phyloP scores from a whole-genome alignment of 306 rosid species.

The Vigna radiata region DNA sequence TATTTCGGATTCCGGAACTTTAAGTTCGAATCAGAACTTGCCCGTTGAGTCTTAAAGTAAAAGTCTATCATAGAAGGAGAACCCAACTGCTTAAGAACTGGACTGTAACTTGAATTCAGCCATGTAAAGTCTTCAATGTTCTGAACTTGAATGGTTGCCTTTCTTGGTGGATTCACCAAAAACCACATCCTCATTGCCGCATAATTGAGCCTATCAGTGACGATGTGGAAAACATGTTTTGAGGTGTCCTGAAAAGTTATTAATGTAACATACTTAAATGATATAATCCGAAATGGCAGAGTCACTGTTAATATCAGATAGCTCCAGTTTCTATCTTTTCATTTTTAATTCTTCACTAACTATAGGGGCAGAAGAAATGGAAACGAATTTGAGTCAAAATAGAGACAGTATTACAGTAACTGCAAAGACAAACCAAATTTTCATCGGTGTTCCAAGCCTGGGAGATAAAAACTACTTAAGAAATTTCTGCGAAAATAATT shows the following conservation, averaged over 20 bases:
- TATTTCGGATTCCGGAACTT: constrained; percentile 95
- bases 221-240: constrained; percentile 88
- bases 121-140: constrained; percentile 91
- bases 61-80: constrained; percentile 88
- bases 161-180: constrained; percentile 78
- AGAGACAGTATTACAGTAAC: background rate
- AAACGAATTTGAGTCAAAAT: constrained; percentile 18
- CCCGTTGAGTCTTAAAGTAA: constrained; percentile 84
- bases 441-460: constrained; percentile 25
- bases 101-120: constrained; percentile 95
- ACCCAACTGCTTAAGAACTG: constrained; percentile 88
- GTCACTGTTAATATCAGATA: constrained; percentile 1
- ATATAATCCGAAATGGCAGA: constrained; percentile 39
- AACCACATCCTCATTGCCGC: constrained; percentile 99
- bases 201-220: constrained; percentile 92
- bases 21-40: constrained; percentile 76
- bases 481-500: background rate
- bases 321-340: background rate
- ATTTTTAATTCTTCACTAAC: background rate
- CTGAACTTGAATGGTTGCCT: constrained; percentile 81
- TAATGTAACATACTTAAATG: constrained; percentile 31
- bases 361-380: constrained; percentile 27
- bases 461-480: constrained; percentile 18
- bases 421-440: constrained; percentile 7
- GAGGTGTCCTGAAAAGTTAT: constrained; percentile 71